Conservation (phyloP, 768 basidiomycete species). For the Rhodotorula diobovata region DNA sequence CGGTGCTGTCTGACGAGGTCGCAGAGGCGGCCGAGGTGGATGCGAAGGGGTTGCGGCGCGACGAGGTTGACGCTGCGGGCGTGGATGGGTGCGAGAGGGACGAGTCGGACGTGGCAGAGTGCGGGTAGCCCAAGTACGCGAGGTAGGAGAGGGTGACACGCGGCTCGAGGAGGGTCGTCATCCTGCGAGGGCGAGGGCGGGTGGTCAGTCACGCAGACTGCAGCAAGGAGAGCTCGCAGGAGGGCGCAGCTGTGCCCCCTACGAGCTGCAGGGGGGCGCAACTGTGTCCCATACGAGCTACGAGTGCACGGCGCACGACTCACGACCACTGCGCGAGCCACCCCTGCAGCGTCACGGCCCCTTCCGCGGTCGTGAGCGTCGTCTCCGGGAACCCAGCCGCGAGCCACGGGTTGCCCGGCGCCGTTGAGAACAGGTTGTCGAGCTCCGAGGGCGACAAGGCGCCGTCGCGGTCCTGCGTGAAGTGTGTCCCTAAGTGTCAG, state of each 20-base stretch:
- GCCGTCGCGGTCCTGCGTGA: constrained; percentile 82
- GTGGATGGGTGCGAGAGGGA: not conserved
- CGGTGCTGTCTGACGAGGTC: not conserved
- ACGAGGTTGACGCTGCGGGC: not conserved
- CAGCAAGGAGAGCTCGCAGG: no score
- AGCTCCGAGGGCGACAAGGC: constrained; percentile 78
- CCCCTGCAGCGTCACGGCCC: constrained; percentile 89
- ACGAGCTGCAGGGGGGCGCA: no score
- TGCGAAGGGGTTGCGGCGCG: not conserved
- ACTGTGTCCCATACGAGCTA: no score
- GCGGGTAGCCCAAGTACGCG: constrained; percentile 85
- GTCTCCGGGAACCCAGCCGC: constrained; percentile 86
- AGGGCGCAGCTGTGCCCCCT: no score
- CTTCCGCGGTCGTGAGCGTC: constrained; percentile 68
- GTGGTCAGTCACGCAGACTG: not conserved
- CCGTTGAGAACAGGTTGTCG: constrained; percentile 83
- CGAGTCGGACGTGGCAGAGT: constrained; percentile 52
- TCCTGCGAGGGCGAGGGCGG: constrained; percentile 53
- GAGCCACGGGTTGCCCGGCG: constrained; percentile 95
- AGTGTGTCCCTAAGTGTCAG: no score
- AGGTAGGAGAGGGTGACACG: constrained; percentile 87
- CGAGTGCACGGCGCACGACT: no score
- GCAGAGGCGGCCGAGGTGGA: not conserved
- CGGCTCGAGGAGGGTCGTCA: constrained; percentile 95
- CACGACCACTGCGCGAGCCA: constrained; percentile 99